Base-by-base conservation (phyloP, 768 basidiomycete species). In the Termitomyces sp. region DNA sequence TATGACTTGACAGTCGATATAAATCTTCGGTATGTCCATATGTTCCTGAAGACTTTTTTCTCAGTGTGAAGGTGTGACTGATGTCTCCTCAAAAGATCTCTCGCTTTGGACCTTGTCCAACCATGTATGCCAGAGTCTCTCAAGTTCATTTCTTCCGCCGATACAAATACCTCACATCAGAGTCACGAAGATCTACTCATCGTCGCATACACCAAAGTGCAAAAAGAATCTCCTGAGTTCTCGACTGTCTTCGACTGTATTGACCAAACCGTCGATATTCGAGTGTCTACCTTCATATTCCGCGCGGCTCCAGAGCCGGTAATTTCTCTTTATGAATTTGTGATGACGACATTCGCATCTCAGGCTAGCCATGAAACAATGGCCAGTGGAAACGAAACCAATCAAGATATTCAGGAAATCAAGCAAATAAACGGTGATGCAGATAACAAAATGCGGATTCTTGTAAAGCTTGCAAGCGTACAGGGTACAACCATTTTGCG, bases 251-350 rank as follows among this genome's bases (percentile, higher is more conserved):
- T 90, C 70, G 92, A 94, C 60, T 87, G 89, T 24, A 84, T 94
- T 48, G 90, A 96, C 65, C 95, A 97, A 71, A 89, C 76, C 58
- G 83, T 98, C 57, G 88, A 94, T 65, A 83, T 94, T 62, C 85
- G 84, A 63, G 77, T 98, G 40, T 95, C 96, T 4, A 97, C 96
- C 0, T 86, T 99, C 69, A 81, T 95, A 53, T 87, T 98, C 71
- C 84, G 85, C 56, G 86, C 89, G 3, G 88, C 90, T 8, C 94
- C 97, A 0, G 92, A 94, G 66, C 94, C 96, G 13, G 87, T 98
- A 44, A 75, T 99, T 38, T 80, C 88, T 2, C 72, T 98, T 22
- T 98, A 98, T 72, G 94, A 98, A 73, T 98, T 96, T 74, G 84
- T 99, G 71, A 95, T 99, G 88, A 88, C 90, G 3, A 98, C 97